Evolutionary conservation across 1,139 yeast genomes (phyloP), one percentile per base, ranked within the genome.

Genomic region (Saccharomyces uvarum): DNA sequence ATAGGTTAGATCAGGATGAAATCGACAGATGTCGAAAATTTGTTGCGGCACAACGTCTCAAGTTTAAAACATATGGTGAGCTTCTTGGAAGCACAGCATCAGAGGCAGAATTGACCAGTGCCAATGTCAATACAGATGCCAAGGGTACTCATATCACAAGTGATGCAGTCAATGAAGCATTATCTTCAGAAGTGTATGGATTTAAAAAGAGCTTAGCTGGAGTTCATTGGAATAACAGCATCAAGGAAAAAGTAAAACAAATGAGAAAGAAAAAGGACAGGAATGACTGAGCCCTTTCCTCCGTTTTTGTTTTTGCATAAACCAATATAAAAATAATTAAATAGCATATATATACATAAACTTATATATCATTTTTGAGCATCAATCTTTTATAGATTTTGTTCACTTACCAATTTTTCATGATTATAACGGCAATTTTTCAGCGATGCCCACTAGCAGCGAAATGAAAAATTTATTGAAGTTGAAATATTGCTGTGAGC

Each of bases 1-100:
- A 88, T 13, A 83, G 84, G 54, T 72, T 89, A 29, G 82, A 90
- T 2, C 96, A 90, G 64, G 89, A 83, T 49, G 97, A 91, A 67
- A 83, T 93, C 53, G 78, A 80, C 56, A 80, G 83, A 61, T 86
- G 96, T 65, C 77, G 95, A 54, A 80, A 79, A 61, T 89, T 86
- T 72, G 97, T 90, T 7, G 74, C 82, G 13, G 81, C 82, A 49
- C 86, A 81, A 64, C 71, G 90, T 58, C 62, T 76, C 33, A 75
- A 77, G 57, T 74, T 73, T 61, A 77, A 78, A 54, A 61, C 61
- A 42, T 61, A 58, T 53, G 58, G 57, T 19, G 65, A 66, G 21
- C 54, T 60, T 29, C 53, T 60, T 47, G 62, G 60, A 16, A 11
- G 51, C 29, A 27, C 16, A 11, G 16, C 31, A 29, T 32, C 32